Evolutionary conservation across 73 alveolate species (phyloP).

Genomic region (Tetrahymena borealis): DNA sequence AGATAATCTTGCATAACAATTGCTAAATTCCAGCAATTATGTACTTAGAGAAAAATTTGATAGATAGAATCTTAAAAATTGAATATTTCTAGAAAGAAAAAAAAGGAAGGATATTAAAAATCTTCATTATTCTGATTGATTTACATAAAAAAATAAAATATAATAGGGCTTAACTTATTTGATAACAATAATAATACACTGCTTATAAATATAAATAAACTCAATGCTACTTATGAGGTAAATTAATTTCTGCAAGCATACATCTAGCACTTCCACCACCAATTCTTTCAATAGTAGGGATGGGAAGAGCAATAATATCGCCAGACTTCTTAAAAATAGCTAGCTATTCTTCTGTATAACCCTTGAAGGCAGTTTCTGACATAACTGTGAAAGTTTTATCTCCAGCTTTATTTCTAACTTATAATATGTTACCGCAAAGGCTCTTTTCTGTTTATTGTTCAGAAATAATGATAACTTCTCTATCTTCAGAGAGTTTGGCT

Average conservation of each 20-base stretch:
- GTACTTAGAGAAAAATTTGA: no score
- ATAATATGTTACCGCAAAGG: conserved; percentile 50
- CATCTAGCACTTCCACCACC: conserved; percentile 70
- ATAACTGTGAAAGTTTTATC: conserved; percentile 37
- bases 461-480: background rate
- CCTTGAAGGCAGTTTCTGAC: conserved; percentile 45
- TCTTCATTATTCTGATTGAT: no score
- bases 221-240: background rate
- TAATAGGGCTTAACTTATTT: no score
- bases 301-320: conserved; percentile 18
- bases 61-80: no score
- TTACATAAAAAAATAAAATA: no score
- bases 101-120: no score
- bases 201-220: background rate
- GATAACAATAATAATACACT: no score
- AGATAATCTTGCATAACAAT: no score
- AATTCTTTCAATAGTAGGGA: conserved; percentile 42
- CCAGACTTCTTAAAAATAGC: conserved; percentile 9
- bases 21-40: no score
- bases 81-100: no score
- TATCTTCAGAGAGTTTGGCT: background rate
- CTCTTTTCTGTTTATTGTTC: background rate
- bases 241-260: conserved; percentile 46
- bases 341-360: conserved; percentile 20
- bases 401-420: conserved; percentile 32